Evolutionary conservation across 2,329 filamentous ascomycete species (phyloP).

Genomic region (Phialophora macrospora): DNA sequence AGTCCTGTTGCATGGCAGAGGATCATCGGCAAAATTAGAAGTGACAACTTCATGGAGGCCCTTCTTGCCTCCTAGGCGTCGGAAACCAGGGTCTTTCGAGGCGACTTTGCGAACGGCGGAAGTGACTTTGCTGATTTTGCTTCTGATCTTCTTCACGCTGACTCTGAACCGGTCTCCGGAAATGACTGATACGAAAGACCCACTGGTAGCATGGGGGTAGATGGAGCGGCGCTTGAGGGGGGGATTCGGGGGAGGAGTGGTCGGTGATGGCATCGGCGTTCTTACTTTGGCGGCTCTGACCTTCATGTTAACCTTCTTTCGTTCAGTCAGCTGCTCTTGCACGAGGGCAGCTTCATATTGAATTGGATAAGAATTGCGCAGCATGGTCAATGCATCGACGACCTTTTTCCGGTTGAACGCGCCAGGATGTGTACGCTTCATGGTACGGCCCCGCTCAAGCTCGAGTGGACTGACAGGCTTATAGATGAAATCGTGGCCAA

Average conservation of each 20-base stretch:
- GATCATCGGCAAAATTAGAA: not conserved
- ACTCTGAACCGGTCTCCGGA: not conserved
- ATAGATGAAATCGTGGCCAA: conserved; percentile 1
- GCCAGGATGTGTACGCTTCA: conserved; percentile 11
- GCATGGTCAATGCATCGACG: conserved; percentile 5
- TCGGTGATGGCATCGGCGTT: not conserved
- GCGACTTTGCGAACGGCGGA: not conserved
- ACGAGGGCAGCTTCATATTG: conserved; percentile 1
- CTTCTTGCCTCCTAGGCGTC: not conserved
- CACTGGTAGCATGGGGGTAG: not conserved
- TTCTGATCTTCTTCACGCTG: not conserved
- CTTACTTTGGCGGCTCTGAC: not conserved
- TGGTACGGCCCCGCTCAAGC: not conserved
- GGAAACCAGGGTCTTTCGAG: not conserved
- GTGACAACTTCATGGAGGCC: not conserved
- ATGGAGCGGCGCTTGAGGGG: not conserved
- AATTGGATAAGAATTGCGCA: conserved; percentile 7
- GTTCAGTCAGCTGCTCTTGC: not conserved
- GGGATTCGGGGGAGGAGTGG: not conserved
- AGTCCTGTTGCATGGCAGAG: not conserved
- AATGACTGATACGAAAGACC: not conserved
- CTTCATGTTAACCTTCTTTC: not conserved
- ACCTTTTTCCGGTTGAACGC: conserved; percentile 9
- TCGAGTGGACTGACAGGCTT: not conserved
- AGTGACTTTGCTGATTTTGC: not conserved